Percentiles rank a stretch among this genome's conserved stretches.
phyloP scores from a whole-genome alignment of 345 rosid species.

The Melaleuca quinquenervia region DNA sequence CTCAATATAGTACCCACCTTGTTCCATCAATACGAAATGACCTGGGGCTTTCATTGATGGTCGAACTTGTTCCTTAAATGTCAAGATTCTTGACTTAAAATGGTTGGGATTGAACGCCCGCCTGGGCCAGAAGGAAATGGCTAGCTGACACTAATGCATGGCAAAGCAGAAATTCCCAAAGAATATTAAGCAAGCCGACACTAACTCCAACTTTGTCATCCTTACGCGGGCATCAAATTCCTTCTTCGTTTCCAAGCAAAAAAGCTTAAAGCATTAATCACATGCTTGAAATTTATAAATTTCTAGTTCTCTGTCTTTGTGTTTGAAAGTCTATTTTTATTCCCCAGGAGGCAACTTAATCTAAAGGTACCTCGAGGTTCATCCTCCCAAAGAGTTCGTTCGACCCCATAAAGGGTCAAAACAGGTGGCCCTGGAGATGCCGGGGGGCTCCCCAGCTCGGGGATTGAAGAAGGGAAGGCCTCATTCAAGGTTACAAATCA shows the following conservation, averaged over 20 bases:
- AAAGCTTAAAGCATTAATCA: not conserved
- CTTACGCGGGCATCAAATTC: not conserved
- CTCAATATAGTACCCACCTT: not conserved
- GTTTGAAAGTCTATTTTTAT: not conserved
- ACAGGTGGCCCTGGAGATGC: not conserved
- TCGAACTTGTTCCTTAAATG: not conserved
- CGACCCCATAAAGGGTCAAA: not conserved
- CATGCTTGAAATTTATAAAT: not conserved
- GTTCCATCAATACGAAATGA: not conserved
- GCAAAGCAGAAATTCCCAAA: not conserved
- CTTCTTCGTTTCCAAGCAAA: not conserved
- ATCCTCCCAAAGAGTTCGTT: not conserved
- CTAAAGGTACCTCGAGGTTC: not conserved
- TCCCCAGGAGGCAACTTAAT: not conserved
- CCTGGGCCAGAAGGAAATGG: not conserved
- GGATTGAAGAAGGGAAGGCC: not conserved
- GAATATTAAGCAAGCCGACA: not conserved
- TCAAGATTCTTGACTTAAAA: not conserved
- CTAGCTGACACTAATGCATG: not conserved
- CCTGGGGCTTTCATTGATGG: not conserved
- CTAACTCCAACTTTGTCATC: not conserved
- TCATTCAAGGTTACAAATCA: not conserved
- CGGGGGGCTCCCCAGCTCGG: not conserved
- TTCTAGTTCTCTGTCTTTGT: not conserved
- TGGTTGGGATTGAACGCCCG: not conserved